Evolutionary conservation across 1,139 yeast species (phyloP), one percentile per base, ranked within the genome.

Genomic region (Starmera stellimalicola): DNA sequence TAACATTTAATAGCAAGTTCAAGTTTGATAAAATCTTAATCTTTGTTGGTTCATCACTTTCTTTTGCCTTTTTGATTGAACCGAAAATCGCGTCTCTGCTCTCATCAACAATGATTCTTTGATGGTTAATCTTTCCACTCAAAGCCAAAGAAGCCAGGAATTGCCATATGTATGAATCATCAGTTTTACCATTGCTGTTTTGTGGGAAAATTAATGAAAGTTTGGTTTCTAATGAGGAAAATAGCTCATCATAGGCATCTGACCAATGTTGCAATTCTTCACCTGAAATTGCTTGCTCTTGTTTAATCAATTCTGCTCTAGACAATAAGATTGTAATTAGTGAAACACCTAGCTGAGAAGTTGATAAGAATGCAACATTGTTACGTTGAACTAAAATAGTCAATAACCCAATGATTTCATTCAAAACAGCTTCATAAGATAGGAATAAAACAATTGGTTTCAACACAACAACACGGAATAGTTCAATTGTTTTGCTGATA

Each of bases 111-210:
- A 91, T 81, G 42, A 85, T 77, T 62, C 96, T 76, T 67, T 91
- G 97, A 58, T 88, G 96, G 49, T 81, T 85, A 48, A 88, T 69
- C 55, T 83, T 81, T 46, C 97, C 96, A 41, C 95, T 93, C 42
- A 91, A 67, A 0, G 97, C 93, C 40, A 91, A 69, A 11, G 95
- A 82, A 25, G 98, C 98, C 59, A 91, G 70, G 53, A 91, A 88
- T 62, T 91, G 97, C 98, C 98, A 91, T 32, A 87, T 88, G 51
- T 88, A 87, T 0, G 94, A 74, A 43, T 80, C 88, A 52, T 84
- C 95, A 40, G 73, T 68, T 34, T 59, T 63, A n/a, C n/a, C n/a
- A n/a, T n/a, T n/a, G 18, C 62, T 61, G n/a, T 60, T 63, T 32
- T 91, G 87, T 34, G 97, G 96, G 79, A 91, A 88, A 35, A 88